phyloP scores from a whole-genome alignment of 441 rosid genomes.

The Aquilaria agallochum region DNA sequence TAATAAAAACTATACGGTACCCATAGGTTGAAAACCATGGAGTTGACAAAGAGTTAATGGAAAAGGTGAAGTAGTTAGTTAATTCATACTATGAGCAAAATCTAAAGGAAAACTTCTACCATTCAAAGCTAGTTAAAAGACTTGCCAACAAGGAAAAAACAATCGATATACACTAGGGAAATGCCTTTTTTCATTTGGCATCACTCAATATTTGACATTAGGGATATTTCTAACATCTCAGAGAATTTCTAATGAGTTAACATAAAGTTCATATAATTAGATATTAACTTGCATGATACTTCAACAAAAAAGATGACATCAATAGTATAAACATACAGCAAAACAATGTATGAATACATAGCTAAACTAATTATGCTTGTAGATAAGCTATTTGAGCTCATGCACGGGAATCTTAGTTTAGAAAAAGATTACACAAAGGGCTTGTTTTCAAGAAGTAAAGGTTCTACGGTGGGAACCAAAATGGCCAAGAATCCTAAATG shows the following conservation, averaged over 20 bases:
- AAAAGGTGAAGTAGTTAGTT: slow-evolving; percentile 64
- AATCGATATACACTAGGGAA: slow-evolving; percentile 78
- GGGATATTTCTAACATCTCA: slow-evolving; percentile 37
- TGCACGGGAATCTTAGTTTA: slow-evolving; percentile 78
- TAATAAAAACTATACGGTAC: no score
- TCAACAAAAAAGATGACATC: no score
- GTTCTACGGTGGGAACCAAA: slow-evolving; percentile 60
- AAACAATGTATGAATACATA: slow-evolving; percentile 67
- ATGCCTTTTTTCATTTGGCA: slow-evolving; percentile 69
- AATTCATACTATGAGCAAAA: slow-evolving; percentile 63
- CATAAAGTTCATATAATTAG: no score
- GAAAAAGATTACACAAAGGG: slow-evolving; percentile 38
- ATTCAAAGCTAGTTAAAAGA: slow-evolving; percentile 53
- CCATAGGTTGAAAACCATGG: slow-evolving; percentile 82
- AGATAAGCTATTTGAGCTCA: slow-evolving; percentile 61
- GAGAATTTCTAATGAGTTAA: slow-evolving; percentile 53
- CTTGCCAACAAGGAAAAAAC: slow-evolving; percentile 30
- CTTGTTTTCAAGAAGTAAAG: slow-evolving; percentile 36
- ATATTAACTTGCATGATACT: no score
- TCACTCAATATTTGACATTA: slow-evolving; percentile 60
- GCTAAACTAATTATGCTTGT: slow-evolving; percentile 56
- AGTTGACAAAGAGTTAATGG: slow-evolving; percentile 56
- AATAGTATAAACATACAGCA: slow-evolving; percentile 36
- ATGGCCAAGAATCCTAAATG: slow-evolving; percentile 59
- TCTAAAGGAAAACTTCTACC: slow-evolving; percentile 53